These are phyloP conservation scores for Komagataella mondaviorum DNA, from an alignment of 805 yeast species.

Conservation along the genomic window DNA sequence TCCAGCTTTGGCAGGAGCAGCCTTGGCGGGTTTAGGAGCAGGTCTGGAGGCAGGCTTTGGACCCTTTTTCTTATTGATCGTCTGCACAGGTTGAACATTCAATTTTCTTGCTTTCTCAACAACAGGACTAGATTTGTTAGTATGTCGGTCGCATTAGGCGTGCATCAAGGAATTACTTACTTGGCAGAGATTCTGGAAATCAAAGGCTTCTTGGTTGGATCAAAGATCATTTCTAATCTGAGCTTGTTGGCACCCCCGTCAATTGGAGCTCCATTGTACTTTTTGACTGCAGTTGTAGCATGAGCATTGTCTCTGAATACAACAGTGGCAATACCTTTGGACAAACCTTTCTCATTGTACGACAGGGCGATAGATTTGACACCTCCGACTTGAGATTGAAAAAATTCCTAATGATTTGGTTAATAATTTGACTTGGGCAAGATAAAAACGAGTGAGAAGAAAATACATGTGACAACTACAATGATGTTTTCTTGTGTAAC, in stretches of 20 bases:
- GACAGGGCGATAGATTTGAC: constrained; percentile 57
- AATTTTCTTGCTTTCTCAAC: constrained; percentile 6
- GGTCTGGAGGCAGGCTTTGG: constrained; percentile 46
- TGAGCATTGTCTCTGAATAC: constrained; percentile 54
- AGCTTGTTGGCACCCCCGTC: constrained; percentile 74
- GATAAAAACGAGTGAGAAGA: neutral
- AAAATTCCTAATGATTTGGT: constrained; percentile 54
- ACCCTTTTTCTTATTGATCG: constrained; percentile 14
- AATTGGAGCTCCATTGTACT: constrained; percentile 86
- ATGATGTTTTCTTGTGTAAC: neutral
- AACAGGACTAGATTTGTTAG: constrained; percentile 4
- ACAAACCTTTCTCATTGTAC: constrained; percentile 80
- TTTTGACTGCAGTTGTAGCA: constrained; percentile 70
- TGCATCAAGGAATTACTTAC: constrained; percentile 4
- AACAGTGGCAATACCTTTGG: constrained; percentile 86
- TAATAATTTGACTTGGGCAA: neutral
- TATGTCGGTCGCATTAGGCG: neutral
- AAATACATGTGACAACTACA: neutral
- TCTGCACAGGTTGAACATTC: constrained; percentile 6
- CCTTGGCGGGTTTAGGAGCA: constrained; percentile 13
- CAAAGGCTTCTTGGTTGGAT: constrained; percentile 67
- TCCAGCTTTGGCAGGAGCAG: constrained; percentile 15
- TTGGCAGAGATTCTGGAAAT: constrained; percentile 59
- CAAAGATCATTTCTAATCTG: constrained; percentile 71
- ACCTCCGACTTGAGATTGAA: constrained; percentile 78